These are phyloP conservation scores for Hymenotorrendiella dingleyae DNA, from an alignment of 2,329 filamentous ascomycete species.

Conservation along the genomic window DNA sequence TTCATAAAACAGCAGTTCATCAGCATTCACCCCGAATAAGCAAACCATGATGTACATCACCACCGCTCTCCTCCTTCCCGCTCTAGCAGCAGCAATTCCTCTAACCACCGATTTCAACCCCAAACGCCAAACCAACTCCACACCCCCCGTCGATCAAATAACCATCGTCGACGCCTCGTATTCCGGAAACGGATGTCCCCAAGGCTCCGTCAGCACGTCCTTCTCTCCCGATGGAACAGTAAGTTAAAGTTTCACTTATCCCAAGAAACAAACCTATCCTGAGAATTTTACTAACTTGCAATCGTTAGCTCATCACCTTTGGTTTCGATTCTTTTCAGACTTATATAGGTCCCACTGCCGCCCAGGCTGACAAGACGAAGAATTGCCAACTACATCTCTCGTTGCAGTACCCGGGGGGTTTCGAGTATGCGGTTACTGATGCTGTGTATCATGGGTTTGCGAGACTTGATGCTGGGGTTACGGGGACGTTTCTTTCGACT, in stretches of 20 bases:
- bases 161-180: conserved; percentile 13
- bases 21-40: no score
- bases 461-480: conserved; percentile 16
- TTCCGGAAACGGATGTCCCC: conserved; percentile 19
- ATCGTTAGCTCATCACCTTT: conserved; percentile 8
- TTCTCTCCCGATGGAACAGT: conserved; percentile 13
- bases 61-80: conserved; percentile 13
- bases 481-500: conserved; percentile 16
- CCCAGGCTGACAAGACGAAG: conserved; percentile 17
- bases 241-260: conserved; percentile 3
- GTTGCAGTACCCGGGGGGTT: conserved; percentile 19
- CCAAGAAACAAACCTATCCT: not conserved
- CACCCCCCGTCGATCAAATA: conserved; percentile 11
- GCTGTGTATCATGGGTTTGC: conserved; percentile 19
- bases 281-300: not conserved
- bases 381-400: conserved; percentile 19
- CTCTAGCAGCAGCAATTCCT: conserved; percentile 12
- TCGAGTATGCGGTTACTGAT: conserved; percentile 20
- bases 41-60: conserved; percentile 15
- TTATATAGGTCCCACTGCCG: conserved; percentile 17
- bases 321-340: conserved; percentile 18
- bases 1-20: conserved; percentile 4
- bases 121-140: not conserved
- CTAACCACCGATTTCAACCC: conserved; percentile 3
- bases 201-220: conserved; percentile 14